A percentile compares a stretch with the other conserved stretches of the same genome.
These are phyloP conservation scores for Zychaea mexicana DNA, from an alignment of 371 early-diverging fungal species.

Conservation along the genomic window DNA sequence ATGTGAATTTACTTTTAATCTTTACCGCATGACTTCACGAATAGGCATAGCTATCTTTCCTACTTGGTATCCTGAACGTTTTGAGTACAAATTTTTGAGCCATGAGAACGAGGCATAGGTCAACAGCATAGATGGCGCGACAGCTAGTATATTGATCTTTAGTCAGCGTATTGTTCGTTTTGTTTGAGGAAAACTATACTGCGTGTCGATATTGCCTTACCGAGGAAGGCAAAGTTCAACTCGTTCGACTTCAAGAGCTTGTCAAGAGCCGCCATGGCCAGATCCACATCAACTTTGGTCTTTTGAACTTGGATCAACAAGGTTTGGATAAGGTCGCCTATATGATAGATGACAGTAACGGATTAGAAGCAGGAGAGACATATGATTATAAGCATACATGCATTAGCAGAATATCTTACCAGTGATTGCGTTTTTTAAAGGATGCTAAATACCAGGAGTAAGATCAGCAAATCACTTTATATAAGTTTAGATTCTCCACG, in stretches of 20 bases:
- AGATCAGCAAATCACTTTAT: background rate
- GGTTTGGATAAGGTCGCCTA: conserved; percentile 80
- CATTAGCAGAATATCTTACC: conserved; percentile 19
- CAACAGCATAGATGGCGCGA: conserved; percentile 65
- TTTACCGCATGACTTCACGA: conserved; percentile 44
- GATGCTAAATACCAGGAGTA: conserved; percentile 31
- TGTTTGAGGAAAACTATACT: too few species aligned
- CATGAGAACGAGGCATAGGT: conserved; percentile 55
- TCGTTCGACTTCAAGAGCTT: conserved; percentile 94
- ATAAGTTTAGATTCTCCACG: background rate
- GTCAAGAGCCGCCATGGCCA: conserved; percentile 92
- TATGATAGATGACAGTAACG: too few species aligned
- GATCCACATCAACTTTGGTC: conserved; percentile 88
- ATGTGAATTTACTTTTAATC: too few species aligned
- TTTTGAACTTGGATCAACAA: conserved; percentile 92
- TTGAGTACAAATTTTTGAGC: conserved; percentile 42
- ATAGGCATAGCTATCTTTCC: conserved; percentile 37
- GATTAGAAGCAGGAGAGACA: too few species aligned
- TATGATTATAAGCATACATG: too few species aligned
- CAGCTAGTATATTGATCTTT: conserved; percentile 50
- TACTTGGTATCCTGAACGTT: conserved; percentile 32
- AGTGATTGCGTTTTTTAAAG: conserved; percentile 61
- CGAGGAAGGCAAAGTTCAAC: conserved; percentile 91
- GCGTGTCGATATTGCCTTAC: conserved; percentile 17
- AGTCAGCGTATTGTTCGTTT: too few species aligned